These are phyloP conservation scores for Candida maesae DNA, from an alignment of 805 yeast genomes.

Conservation along the genomic window DNA sequence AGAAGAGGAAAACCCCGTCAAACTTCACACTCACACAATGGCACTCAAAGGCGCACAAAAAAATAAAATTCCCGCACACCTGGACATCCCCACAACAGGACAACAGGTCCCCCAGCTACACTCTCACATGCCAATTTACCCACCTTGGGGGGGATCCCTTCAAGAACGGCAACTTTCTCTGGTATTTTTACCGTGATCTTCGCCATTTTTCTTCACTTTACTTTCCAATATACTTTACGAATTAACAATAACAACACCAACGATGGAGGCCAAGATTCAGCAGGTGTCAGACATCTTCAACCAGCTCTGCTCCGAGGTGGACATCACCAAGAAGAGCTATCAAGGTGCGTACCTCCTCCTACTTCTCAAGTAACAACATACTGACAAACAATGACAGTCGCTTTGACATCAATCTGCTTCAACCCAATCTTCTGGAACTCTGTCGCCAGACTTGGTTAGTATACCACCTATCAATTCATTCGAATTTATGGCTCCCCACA, in stretches of 20 bases:
- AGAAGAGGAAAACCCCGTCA: too few relatives aligned
- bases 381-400: conserved; percentile 27
- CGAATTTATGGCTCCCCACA: too few relatives aligned
- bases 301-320: conserved; percentile 24
- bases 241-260: not conserved
- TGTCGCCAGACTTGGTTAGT: conserved; percentile 65
- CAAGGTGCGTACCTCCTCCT: conserved; percentile 18
- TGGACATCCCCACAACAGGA: too few relatives aligned
- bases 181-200: too few relatives aligned
- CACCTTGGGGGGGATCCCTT: too few relatives aligned
- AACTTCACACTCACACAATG: too few relatives aligned
- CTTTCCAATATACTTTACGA: not conserved
- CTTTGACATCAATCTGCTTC: conserved; percentile 71
- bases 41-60: too few relatives aligned
- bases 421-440: conserved; percentile 96
- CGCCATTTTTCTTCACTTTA: not conserved
- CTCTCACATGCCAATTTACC: not conserved
- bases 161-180: too few relatives aligned
- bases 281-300: conserved; percentile 18
- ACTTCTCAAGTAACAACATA: not conserved
- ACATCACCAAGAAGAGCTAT: conserved; percentile 19
- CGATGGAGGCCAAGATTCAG: conserved; percentile 16
- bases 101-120: too few relatives aligned
- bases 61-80: too few relatives aligned
- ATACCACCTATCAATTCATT: too few relatives aligned